These are phyloP conservation scores for Paradendryphiella salina DNA, from an alignment of 2,329 filamentous ascomycete species.

Conservation along the genomic window DNA sequence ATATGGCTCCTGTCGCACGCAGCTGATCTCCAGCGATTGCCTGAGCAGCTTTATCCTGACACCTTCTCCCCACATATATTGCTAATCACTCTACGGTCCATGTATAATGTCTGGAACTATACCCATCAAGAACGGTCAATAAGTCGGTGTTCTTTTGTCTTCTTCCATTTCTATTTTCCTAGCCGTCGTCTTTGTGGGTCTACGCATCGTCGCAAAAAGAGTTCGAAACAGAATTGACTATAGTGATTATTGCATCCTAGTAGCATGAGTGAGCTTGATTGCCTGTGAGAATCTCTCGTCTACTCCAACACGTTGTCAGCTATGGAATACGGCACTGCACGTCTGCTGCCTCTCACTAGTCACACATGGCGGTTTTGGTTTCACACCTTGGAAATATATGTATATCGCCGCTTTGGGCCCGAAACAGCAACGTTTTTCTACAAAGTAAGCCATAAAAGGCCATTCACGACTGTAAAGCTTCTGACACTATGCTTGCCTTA, in stretches of 20 bases:
- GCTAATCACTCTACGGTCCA: neutral
- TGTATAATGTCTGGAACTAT: neutral
- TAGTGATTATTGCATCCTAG: conserved; percentile 22
- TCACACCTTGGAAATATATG: conserved; percentile 19
- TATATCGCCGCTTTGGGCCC: conserved; percentile 21
- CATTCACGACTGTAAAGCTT: neutral
- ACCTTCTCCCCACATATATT: too few relatives aligned
- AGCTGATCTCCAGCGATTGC: too few relatives aligned
- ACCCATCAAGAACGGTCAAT: conserved; percentile 18
- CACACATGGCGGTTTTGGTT: conserved; percentile 26
- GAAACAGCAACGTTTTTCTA: conserved; percentile 25
- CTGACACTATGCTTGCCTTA: neutral
- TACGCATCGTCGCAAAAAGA: conserved; percentile 15
- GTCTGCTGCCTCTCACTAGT: conserved; percentile 21
- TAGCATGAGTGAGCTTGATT: conserved; percentile 10
- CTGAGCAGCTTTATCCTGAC: too few relatives aligned
- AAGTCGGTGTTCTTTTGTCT: conserved; percentile 10
- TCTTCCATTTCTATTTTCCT: conserved; percentile 19
- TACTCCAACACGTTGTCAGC: conserved; percentile 2
- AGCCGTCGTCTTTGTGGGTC: conserved; percentile 9
- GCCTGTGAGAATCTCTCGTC: too few relatives aligned
- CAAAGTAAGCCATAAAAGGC: conserved; percentile 11
- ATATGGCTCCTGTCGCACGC: too few relatives aligned
- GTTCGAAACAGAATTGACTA: conserved; percentile 14
- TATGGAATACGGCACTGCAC: conserved; percentile 25